Evolutionary conservation across 768 basidiomycete species (phyloP).

Genomic region (Auricularia cornea): DNA sequence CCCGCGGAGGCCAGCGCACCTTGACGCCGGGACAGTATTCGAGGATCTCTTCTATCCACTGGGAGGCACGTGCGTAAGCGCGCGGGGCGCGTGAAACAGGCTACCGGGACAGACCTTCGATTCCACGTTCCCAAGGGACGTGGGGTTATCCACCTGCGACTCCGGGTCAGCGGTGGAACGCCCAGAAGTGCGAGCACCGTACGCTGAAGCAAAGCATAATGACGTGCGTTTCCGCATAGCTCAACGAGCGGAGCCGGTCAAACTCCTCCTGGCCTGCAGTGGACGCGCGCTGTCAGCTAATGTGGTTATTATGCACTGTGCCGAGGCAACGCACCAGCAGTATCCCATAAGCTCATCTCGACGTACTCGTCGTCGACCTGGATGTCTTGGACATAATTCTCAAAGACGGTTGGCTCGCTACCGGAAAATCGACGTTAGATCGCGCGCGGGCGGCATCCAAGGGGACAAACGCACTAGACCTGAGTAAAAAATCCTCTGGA

Average conservation of each 20-base stretch:
- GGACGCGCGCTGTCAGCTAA: no score
- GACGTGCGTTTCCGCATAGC: conserved; percentile 94
- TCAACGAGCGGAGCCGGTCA: conserved; percentile 85
- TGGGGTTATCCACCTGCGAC: conserved; percentile 79
- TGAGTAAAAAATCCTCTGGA: conserved; percentile 90
- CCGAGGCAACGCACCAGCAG: conserved; percentile 59
- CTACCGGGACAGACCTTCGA: conserved; percentile 49
- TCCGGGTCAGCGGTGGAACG: not conserved
- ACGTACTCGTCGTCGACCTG: conserved; percentile 79
- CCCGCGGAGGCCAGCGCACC: conserved; percentile 31
- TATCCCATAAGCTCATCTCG: conserved; percentile 95
- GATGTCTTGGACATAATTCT: conserved; percentile 92
- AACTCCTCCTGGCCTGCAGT: conserved; percentile 97
- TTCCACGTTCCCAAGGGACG: conserved; percentile 95
- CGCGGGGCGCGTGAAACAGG: not conserved
- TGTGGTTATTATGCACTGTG: no score
- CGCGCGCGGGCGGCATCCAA: not conserved
- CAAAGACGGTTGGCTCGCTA: conserved; percentile 92
- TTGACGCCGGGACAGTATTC: conserved; percentile 95
- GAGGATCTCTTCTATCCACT: conserved; percentile 92
- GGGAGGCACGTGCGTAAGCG: conserved; percentile 7
- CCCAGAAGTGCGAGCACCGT: conserved; percentile 16
- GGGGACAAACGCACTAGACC: conserved; percentile 61
- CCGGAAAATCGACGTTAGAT: not conserved
- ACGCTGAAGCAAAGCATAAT: conserved; percentile 96